Base-by-base conservation (phyloP, 495 filamentous ascomycete genomes). In the Parathielavia hyrcaniae region DNA sequence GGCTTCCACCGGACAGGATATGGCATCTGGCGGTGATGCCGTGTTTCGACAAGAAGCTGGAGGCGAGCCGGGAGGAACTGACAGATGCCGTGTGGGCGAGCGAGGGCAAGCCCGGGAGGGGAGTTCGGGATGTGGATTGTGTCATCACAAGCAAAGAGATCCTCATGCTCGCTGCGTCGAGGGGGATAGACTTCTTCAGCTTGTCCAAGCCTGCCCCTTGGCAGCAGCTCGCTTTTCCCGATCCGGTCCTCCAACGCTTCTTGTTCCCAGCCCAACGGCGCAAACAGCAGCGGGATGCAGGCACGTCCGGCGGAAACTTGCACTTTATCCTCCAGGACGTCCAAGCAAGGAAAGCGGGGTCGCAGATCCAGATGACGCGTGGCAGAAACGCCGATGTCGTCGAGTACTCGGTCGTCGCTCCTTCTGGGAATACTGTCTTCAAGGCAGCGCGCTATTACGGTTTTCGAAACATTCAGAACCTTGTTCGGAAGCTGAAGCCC, bases 21-120 rank as follows among this genome's bases (percentile, higher is more conserved):
- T 98, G 93, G 89, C 89, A 97, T 68, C 69, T 97, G 41, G 89
- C 90, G 5, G 77, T 98, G 36, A 97, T 97, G 95, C 93, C 93
- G 22, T 98, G 93, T 69, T 98, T 98, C 68, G 93, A 98, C 74
- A 98, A 98, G 75, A 98, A 98, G 72, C 82, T 98, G 14, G 93
- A 98, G 72, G 93, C 92, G 9, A 93, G 90, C 54, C 85, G 93
- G 20, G 87, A 88, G 67, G 95, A 98, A 68, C 80, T 98, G 36
- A 98, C 93, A 4, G 86, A 90, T 67, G 70, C 80, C 0, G 79
- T 83, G 22, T 97, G 95, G 93, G 70, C 69, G 30, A 69, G 71
- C 34, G 63, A 67, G 26, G 71, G 74, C 7, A 65, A 70, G 41
- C 69, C 72, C 0, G 71, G 75, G 5, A 74, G 75, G 19, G 83